Conservation (phyloP, 2,329 filamentous ascomycete genomes). For the Fusarium guadeloupense region DNA sequence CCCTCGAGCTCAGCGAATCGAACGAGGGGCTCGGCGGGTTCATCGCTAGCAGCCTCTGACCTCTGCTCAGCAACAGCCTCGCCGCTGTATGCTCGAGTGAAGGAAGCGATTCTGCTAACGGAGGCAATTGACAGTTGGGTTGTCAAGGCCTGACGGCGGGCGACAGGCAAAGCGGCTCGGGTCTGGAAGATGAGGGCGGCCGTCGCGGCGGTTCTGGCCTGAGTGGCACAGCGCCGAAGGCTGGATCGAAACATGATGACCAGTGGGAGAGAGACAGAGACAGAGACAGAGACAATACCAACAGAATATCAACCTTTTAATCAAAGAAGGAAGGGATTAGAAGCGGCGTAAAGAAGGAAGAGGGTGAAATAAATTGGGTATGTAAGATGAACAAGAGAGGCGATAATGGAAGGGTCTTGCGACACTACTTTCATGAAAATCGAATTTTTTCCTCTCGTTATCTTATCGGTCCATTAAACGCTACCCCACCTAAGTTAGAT, state of each 20-base stretch:
- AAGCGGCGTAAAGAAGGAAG: constrained; percentile 7
- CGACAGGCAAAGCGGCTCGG: constrained; percentile 40
- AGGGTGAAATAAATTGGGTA: constrained; percentile 20
- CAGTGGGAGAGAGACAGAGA: background rate
- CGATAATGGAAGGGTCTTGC: constrained; percentile 29
- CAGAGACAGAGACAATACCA: constrained; percentile 8
- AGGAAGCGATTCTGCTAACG: constrained; percentile 37
- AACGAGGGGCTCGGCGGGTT: constrained; percentile 43
- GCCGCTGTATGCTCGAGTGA: constrained; percentile 52
- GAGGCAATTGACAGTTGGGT: constrained; percentile 24
- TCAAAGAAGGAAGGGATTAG: constrained; percentile 12
- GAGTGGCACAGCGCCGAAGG: constrained; percentile 52
- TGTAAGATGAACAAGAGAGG: constrained; percentile 20
- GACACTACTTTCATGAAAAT: constrained; percentile 12
- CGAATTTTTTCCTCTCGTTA: constrained; percentile 18
- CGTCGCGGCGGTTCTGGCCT: constrained; percentile 47
- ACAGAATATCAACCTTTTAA: constrained; percentile 7
- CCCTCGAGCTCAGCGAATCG: constrained; percentile 59
- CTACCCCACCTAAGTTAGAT: constrained; percentile 9
- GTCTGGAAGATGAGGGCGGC: constrained; percentile 45
- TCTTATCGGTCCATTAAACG: constrained; percentile 15
- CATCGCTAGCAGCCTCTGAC: constrained; percentile 10
- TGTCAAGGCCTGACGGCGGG: constrained; percentile 36
- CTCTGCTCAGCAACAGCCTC: constrained; percentile 49
- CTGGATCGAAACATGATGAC: constrained; percentile 50